Conservation (phyloP, 2,329 filamentous ascomycete species). For the Stemphylium beticola region DNA sequence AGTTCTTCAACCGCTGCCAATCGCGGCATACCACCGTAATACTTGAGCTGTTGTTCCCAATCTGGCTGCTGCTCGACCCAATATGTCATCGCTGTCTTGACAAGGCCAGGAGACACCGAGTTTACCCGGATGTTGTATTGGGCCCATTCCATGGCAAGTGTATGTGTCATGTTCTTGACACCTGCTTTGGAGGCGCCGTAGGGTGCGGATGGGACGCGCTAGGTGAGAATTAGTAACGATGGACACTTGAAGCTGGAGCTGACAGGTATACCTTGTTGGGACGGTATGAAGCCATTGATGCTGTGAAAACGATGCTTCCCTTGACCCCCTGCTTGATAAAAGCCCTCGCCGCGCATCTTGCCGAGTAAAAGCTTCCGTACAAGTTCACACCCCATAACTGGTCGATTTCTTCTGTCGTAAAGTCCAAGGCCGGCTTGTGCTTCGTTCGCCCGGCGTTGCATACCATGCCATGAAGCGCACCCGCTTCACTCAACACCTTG, state of each 20-base stretch:
- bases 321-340: conserved; percentile 56
- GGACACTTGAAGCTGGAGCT: neutral
- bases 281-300: conserved; percentile 56
- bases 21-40: conserved; percentile 64
- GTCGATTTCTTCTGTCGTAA: conserved; percentile 56
- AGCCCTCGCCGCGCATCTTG: conserved; percentile 51
- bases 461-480: conserved; percentile 58
- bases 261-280: conserved; percentile 48
- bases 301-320: conserved; percentile 56
- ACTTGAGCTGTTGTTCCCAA: conserved; percentile 64
- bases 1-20: conserved; percentile 61
- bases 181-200: conserved; percentile 56
- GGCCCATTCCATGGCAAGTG: conserved; percentile 50
- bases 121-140: conserved; percentile 49
- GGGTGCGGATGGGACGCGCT: conserved; percentile 47
- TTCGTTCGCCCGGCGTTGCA: conserved; percentile 60
- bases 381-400: conserved; percentile 54
- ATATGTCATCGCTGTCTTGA: conserved; percentile 51
- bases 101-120: conserved; percentile 45
- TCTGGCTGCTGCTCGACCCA: conserved; percentile 60
- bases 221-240: neutral
- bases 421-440: conserved; percentile 60
- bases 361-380: conserved; percentile 55
- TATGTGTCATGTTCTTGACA: conserved; percentile 53
- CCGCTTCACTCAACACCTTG: conserved; percentile 52